Evolutionary conservation across 2,329 filamentous ascomycete genomes (phyloP), one percentile per base, ranked within the genome.

Genomic region (Pseudogymnoascus sp.): DNA sequence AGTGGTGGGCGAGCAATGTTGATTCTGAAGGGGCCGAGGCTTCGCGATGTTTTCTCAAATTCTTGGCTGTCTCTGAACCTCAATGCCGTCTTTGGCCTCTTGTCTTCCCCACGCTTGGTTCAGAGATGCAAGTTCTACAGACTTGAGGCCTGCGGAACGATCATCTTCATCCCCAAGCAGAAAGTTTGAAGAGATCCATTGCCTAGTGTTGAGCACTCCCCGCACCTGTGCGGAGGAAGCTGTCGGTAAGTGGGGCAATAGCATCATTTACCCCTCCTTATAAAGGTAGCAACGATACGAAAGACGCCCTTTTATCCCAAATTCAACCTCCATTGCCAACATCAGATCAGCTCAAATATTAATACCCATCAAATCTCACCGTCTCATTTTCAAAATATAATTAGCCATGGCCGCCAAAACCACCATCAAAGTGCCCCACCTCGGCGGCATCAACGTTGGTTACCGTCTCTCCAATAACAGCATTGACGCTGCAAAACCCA

Each of bases 401-500:
- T 6, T 12, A 37, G 2, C n/a, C 16, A 73, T 73, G 72, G 69
- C 71, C 50, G 76, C 76, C 33, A 74, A 69, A 47, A 74, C 72
- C 2, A 79, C 77, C 35, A 67, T 81, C 65, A 66, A 72, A 47
- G 77, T 81, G 62, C 77, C 78, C 63, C 79, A 81, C 70, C 73
- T 81, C 5, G 78, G 78, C 42, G 78, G 77, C 66, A 80, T 79
- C 70, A 70, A 71, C 60, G 78, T 74, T 44, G 80, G 78, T 50
- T 81, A 79, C 69, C 73, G n/a, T 35, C 40, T 63, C 5, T 75
- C 75, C 25, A 18, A 12, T 14, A 71, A 75, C 63, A 44, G 67
- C 11, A 74, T 79, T 63, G 81, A 86, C 73, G 69, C 77, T 4
- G 70, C 73, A 62, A 83, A 82, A 71, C 79, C 80, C 16, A 83